Evolutionary conservation across 2,329 filamentous ascomycete species (phyloP), one percentile per base, ranked within the genome.

Genomic region (Cryphonectria nitschkei): DNA sequence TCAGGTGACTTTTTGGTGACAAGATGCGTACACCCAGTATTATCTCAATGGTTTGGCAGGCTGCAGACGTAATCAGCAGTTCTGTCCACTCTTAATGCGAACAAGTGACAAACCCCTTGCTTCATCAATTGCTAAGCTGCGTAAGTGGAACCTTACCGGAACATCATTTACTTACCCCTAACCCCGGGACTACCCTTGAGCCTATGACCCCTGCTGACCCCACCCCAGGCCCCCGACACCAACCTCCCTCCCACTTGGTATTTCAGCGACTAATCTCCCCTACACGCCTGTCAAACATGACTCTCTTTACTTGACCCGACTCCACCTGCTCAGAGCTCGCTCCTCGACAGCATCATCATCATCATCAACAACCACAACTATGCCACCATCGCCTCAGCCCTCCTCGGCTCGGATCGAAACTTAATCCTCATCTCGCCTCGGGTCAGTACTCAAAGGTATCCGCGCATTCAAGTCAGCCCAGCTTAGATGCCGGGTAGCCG

Each of bases 361-460:
- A 50, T 22, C 46, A 50, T 22, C 19, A 50, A 1, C 22, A 22
- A 50, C 22, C 46, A 50, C 19, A 22, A 50, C 19, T 50, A n/a
- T 50, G 46, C 46, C 46, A n/a, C 46, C 46, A 50, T n/a, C 19
- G 19, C 46, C 46, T 50, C 46, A 50, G 46, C 46, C 46, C 22
- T n/a, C 22, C 5, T 50, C 46, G 22, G 7, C 46, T 50, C 46
- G 22, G 46, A 22, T 22, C n/a, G 19, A n/a, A 50, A n/a, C 19
- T 9, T 50, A n/a, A 50, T 50, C 46, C 22, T 50, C 46, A 50
- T 50, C 22, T 50, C 46, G 19, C 46, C 46, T 50, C 46, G 46
- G 46, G 46, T n/a, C 46, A 50, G 46, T 50, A 50, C 46, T 50
- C 46, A 50, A 50, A 50, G 46, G 46, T 50, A 50, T 50, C 46